Percentiles rank a stretch among this genome's conserved stretches.
phyloP scores from a whole-genome alignment of 2,329 filamentous ascomycete genomes.

The Tolypocladium endophyticum region DNA sequence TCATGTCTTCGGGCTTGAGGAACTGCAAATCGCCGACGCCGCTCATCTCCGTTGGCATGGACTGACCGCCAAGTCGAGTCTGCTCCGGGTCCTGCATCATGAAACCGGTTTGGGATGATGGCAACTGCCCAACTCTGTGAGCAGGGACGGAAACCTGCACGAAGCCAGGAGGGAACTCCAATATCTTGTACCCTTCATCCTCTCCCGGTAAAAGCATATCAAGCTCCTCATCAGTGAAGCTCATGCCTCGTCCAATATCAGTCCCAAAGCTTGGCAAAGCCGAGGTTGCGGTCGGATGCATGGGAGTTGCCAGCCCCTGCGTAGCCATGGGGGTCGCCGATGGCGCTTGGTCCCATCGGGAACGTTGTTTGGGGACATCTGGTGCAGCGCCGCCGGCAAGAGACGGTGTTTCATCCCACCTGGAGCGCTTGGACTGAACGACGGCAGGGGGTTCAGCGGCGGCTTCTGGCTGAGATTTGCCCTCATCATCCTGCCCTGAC shows the following conservation, averaged over 20 bases:
- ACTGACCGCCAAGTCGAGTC: slow-evolving; percentile 71
- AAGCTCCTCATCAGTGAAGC: slow-evolving; percentile 87
- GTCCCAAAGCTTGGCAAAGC: slow-evolving; percentile 58
- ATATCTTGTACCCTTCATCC: slow-evolving; percentile 82
- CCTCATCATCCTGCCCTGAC: slow-evolving; percentile 43
- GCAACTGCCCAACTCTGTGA: slow-evolving; percentile 63
- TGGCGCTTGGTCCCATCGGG: slow-evolving; percentile 87
- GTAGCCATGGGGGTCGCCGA: slow-evolving; percentile 66
- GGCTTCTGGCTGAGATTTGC: slow-evolving; percentile 35
- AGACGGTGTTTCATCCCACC: slow-evolving; percentile 78
- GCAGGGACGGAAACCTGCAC: slow-evolving; percentile 70
- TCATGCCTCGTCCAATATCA: slow-evolving; percentile 69
- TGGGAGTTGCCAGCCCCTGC: slow-evolving; percentile 66
- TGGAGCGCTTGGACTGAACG: slow-evolving; percentile 61
- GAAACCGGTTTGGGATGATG: slow-evolving; percentile 72
- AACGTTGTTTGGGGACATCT: slow-evolving; percentile 62
- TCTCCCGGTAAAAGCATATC: slow-evolving; percentile 83
- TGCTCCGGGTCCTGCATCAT: slow-evolving; percentile 96
- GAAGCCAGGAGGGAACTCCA: slow-evolving; percentile 86
- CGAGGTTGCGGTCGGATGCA: slow-evolving; percentile 56
- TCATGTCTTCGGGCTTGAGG: slow-evolving; percentile 98
- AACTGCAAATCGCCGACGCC: slow-evolving; percentile 94
- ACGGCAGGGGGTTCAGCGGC: slow-evolving; percentile 38
- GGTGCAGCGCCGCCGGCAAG: slow-evolving; percentile 38
- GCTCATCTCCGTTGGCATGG: slow-evolving; percentile 88